phyloP scores from a whole-genome alignment of 2,329 filamentous ascomycete genomes.

The Talaromyces islandicus region DNA sequence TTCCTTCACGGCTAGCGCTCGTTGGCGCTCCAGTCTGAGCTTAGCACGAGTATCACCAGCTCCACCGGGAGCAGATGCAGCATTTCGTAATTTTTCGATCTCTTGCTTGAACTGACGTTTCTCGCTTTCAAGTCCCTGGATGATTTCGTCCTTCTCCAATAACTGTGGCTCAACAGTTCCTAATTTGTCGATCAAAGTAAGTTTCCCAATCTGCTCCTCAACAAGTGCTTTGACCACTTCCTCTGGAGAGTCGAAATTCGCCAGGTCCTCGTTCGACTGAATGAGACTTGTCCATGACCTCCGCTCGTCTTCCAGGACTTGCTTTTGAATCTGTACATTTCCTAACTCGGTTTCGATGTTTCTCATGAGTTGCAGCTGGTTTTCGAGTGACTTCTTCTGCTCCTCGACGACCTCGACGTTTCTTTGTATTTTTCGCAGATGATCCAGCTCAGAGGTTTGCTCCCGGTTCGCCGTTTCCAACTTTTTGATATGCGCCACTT shows the following conservation, averaged over 20 bases:
- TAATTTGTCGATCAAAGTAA: conserved; percentile 72
- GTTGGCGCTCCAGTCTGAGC: conserved; percentile 76
- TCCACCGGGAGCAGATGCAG: conserved; percentile 33
- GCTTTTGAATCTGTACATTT: conserved; percentile 74
- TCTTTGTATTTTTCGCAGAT: conserved; percentile 73
- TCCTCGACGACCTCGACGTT: conserved; percentile 93
- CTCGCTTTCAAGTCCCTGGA: conserved; percentile 66
- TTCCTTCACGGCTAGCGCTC: conserved; percentile 79
- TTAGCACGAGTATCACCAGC: conserved; percentile 60
- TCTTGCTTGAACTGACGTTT: conserved; percentile 60
- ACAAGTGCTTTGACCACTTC: conserved; percentile 78
- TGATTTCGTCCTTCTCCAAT: conserved; percentile 67
- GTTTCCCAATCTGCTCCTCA: conserved; percentile 72
- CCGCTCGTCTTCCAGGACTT: conserved; percentile 82
- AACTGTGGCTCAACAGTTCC: conserved; percentile 75
- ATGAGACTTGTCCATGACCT: conserved; percentile 82
- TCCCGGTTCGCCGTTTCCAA: conserved; percentile 77
- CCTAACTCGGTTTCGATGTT: conserved; percentile 68
- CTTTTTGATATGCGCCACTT: conserved; percentile 82
- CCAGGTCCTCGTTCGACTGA: conserved; percentile 57
- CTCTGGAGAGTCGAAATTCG: conserved; percentile 83
- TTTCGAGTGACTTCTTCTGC: conserved; percentile 79
- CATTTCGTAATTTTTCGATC: conserved; percentile 61
- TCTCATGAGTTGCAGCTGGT: conserved; percentile 68
- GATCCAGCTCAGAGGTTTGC: conserved; percentile 71